Evolutionary conservation across 768 basidiomycete species (phyloP).

Genomic region (Leccinum boreale): DNA sequence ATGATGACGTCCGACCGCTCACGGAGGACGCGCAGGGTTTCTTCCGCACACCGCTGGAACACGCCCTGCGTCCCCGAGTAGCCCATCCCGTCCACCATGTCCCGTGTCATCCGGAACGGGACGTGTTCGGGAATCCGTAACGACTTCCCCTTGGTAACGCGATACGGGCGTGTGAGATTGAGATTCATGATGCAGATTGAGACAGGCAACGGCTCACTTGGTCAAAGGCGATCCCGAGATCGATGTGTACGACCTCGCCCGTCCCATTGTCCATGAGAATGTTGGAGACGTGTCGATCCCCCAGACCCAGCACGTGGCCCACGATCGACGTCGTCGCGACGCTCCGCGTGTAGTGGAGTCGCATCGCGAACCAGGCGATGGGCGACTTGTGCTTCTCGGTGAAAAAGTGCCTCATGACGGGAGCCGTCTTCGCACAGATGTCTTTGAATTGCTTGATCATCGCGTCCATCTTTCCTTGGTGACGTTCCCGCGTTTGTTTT

Average conservation of each 20-base stretch:
- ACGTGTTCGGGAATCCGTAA: constrained; percentile 82
- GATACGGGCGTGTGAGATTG: not conserved
- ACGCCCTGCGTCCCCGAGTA: constrained; percentile 88
- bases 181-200: not conserved
- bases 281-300: constrained; percentile 90
- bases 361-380: constrained; percentile 88
- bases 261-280: constrained; percentile 80
- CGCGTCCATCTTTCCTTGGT: constrained; percentile 27
- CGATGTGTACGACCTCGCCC: constrained; percentile 93
- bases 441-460: constrained; percentile 35
- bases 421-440: constrained; percentile 52
- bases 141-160: constrained; percentile 63
- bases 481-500: constrained; percentile 30
- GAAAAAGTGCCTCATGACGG: constrained; percentile 94
- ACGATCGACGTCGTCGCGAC: constrained; percentile 94
- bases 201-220: constrained; percentile 50
- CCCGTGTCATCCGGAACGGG: constrained; percentile 91
- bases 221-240: constrained; percentile 95
- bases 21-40: constrained; percentile 88
- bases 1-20: constrained; percentile 83
- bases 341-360: constrained; percentile 86
- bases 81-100: constrained; percentile 94
- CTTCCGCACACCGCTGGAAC: constrained; percentile 92
- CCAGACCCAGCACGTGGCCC: constrained; percentile 87
- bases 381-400: constrained; percentile 86